Conservation (phyloP, 2,329 filamentous ascomycete genomes). For the Botrytis fragariae region DNA sequence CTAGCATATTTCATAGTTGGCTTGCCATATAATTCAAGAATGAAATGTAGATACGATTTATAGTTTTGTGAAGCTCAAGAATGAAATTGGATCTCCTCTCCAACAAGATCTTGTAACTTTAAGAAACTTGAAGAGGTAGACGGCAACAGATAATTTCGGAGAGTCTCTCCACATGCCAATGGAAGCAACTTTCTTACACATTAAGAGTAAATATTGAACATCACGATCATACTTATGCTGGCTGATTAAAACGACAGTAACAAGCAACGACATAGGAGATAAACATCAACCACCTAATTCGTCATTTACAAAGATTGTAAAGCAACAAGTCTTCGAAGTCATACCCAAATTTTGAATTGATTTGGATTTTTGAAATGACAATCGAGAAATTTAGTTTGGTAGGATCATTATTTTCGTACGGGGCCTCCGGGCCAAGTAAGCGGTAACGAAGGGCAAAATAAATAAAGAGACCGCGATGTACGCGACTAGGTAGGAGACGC, state of each 20-base stretch:
- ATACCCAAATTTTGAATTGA: not conserved
- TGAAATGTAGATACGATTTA: not conserved
- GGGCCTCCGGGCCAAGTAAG: not conserved
- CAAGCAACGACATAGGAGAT: not conserved
- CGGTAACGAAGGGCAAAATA: conserved; percentile 14
- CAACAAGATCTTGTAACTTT: not conserved
- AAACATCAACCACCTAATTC: not conserved
- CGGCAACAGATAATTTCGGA: not conserved
- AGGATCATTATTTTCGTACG: not conserved
- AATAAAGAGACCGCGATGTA: not conserved
- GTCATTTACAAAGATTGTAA: no score
- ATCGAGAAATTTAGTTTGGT: not conserved
- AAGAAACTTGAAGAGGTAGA: not conserved
- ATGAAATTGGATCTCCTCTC: not conserved
- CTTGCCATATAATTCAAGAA: not conserved
- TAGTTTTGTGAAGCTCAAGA: not conserved
- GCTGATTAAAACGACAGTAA: not conserved
- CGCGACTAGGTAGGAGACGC: conserved; percentile 5
- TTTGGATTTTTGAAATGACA: not conserved
- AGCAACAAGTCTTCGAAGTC: not conserved
- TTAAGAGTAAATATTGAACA: not conserved
- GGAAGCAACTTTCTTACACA: not conserved
- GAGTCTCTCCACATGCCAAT: not conserved
- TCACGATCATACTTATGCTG: not conserved
- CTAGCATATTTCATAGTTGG: not conserved